Evolutionary conservation across 73 alveolate genomes (phyloP), one percentile per base, ranked within the genome.

Genomic region (Durusdinium trenchii): DNA sequence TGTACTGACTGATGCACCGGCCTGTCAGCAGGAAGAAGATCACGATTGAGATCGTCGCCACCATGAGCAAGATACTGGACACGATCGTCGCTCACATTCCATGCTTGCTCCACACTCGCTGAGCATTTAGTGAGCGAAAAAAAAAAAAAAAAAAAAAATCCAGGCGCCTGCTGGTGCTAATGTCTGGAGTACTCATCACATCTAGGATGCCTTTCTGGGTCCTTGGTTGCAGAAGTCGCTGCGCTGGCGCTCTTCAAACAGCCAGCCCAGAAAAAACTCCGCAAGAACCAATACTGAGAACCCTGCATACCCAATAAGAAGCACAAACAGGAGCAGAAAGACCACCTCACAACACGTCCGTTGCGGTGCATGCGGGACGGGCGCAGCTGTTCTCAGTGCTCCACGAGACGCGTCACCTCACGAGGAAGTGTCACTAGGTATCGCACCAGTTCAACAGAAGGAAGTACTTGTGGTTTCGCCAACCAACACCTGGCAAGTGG

Each of bases 401-500:
- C n/a, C n/a, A n/a, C n/a, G n/a, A n/a, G n/a, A n/a, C n/a, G n/a
- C n/a, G 84, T 32, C 84, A 10, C 35, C 12, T 12, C 23, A 16
- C 23, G 12, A 18, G 32, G 23, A 23, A 40, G 26, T 0, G 32
- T 7, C 35, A 36, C 38, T 46, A 36, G 42, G 83, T 36, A 43
- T 52, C 69, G 36, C 28, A 69, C 96, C 64, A 62, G 73, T 89
- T 89, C 71, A 89, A 35, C 52, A 89, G 96, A 50, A 89, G n/a
- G 96, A 89, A 89, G 86, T 89, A 89, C 96, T 89, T 89, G 73
- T 89, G 96, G 86, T 89, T 89, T 28, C 96, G 96, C 96, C 96
- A 89, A 45, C 96, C 96, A 43, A 89, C 71, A 46, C 96, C 96
- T 89, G 36, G 64, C 32, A 14, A 16, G 28, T 14, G 43, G 64